phyloP scores from a whole-genome alignment of 2,329 filamentous ascomycete species.

The Trichoderma pleuroti region DNA sequence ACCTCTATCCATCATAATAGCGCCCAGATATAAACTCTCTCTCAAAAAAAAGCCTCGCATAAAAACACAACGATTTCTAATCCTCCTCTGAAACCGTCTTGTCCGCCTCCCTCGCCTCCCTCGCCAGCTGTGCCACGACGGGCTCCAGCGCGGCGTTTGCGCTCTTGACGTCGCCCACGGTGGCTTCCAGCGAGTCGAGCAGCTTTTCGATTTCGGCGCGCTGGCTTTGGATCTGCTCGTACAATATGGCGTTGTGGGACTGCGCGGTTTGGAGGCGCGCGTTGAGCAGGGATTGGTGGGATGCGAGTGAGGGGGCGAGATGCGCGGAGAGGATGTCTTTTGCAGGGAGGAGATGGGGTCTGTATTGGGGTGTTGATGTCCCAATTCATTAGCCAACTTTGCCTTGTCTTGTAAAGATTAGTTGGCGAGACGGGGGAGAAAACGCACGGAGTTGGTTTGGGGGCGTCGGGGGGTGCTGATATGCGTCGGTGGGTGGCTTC shows the following conservation, averaged over 20 bases:
- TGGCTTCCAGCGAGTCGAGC: conserved; percentile 47
- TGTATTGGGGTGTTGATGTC: conserved; percentile 23
- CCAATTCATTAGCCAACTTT: background rate
- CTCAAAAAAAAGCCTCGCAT: background rate
- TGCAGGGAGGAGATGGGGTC: conserved; percentile 56
- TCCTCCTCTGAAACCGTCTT: conserved; percentile 3
- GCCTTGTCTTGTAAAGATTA: background rate
- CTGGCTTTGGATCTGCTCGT: conserved; percentile 50
- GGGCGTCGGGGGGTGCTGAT: conserved; percentile 23
- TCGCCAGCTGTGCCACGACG: conserved; percentile 47
- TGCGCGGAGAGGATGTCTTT: conserved; percentile 52
- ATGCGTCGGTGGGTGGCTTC: conserved; percentile 42
- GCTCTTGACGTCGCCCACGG: conserved; percentile 52
- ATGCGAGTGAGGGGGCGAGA: conserved; percentile 48
- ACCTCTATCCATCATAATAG: background rate
- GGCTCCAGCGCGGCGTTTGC: conserved; percentile 49
- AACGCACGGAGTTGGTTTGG: conserved; percentile 46
- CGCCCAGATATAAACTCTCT: background rate
- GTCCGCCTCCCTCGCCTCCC: conserved; percentile 42
- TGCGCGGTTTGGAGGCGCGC: conserved; percentile 55
- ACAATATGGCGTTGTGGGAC: conserved; percentile 53
- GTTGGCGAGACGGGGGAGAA: background rate
- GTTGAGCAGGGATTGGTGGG: conserved; percentile 55
- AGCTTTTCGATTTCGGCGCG: conserved; percentile 52
- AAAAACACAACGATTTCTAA: no score